Evolutionary conservation across 257 asterid genomes (phyloP), one percentile per base, ranked within the genome.

Genomic region (Lycium ferocissimum): DNA sequence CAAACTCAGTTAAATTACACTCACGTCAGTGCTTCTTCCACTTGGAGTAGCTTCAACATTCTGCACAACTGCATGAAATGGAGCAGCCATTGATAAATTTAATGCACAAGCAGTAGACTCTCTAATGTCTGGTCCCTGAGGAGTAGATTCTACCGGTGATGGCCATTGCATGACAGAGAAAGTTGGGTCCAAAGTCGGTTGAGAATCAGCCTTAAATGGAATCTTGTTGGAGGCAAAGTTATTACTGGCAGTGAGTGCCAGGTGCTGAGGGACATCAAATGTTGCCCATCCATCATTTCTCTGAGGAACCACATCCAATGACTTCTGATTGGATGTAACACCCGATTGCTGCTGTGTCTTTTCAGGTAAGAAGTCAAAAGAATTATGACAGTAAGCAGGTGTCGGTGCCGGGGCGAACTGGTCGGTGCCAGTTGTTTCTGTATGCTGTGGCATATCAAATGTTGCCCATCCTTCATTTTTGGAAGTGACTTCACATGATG

Each of bases 381-480:
- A 79, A 59, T 83, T 94, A 83, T 85, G 92, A 84, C 80, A 91
- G 61, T 92, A 88, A 86, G 94, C 86, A 85, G 91, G 87, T 82
- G 86, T 61, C 40, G 78, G 75, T 56, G 88, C 85, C 80, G 87
- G 86, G n/a, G 87, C 56, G 85, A 87, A 82, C 78, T 83, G 88
- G 57, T 85, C 91, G 35, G 85, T 69, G 72, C 83, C 87, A 51
- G 70, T 10, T 73, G 95, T 89, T 80, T 62, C 89, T 83, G 79
- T 17, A 14, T 87, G 90, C 84, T 86, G 90, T 83, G 92, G 90
- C 51, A 83, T 69, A 81, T 91, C 93, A 89, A 91, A 91, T 81
- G 89, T 91, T 56, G 93, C 93, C 93, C 92, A 89, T 71, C 93
- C 90, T 88, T 81, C 92, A 86, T 89, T 89, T 84, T 85, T 83